Conservation (phyloP, 176 grass and related monocot genomes). For the Rhynchospora tenuis region DNA sequence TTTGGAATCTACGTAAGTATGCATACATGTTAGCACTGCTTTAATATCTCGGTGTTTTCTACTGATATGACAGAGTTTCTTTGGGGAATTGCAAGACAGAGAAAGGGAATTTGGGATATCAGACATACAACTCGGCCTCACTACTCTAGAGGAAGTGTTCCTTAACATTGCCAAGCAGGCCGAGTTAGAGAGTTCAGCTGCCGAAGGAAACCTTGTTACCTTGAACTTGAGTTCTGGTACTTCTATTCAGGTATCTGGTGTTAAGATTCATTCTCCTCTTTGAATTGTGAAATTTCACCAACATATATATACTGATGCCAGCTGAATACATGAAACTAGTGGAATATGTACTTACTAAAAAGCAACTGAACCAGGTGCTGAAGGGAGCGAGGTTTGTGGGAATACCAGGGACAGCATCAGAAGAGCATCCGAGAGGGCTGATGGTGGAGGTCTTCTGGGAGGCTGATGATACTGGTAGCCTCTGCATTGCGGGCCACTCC, state of each 20-base stretch:
- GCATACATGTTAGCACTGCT: not conserved
- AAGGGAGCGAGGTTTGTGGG: conserved; percentile 75
- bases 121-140: conserved; percentile 88
- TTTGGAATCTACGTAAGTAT: not conserved
- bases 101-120: conserved; percentile 81
- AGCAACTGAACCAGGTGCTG: conserved; percentile 49
- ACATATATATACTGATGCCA: not conserved
- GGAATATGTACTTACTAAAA: not conserved
- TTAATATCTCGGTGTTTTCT: not conserved
- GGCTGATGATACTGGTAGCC: conserved; percentile 69
- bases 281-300: not conserved
- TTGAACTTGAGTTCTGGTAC: conserved; percentile 64
- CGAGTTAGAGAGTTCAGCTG: conserved; percentile 73
- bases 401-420: conserved; percentile 81
- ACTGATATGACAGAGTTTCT: conserved; percentile 57
- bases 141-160: conserved; percentile 95
- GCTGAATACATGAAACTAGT: not conserved
- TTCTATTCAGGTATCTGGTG: conserved; percentile 61
- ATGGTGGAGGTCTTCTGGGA: conserved; percentile 98
- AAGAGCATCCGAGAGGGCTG: conserved; percentile 68
- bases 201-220: conserved; percentile 66
- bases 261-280: not conserved
- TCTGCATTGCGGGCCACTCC: conserved; percentile 84
- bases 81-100: conserved; percentile 77
- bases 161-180: conserved; percentile 90